Conservation (phyloP, 2,329 filamentous ascomycete genomes). For the Aotearoamyces nothofagi region DNA sequence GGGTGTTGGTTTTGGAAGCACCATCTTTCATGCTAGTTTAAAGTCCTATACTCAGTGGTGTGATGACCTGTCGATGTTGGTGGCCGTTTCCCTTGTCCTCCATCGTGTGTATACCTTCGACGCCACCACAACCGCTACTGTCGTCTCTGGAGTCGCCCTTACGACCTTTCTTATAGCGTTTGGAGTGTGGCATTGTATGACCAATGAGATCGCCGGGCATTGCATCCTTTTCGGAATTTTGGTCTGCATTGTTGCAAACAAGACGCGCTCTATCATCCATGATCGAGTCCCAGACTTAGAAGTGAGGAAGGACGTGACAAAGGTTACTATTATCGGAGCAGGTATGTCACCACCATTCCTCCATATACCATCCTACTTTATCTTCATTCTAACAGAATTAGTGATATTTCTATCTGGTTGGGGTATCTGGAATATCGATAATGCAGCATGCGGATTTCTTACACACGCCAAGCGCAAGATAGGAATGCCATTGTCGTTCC, state of each 20-base stretch:
- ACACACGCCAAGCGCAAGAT: conserved; percentile 27
- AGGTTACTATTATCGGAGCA: conserved; percentile 12
- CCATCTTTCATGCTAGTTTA: conserved; percentile 26
- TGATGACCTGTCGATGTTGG: conserved; percentile 45
- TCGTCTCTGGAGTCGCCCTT: conserved; percentile 25
- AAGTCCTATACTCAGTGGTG: conserved; percentile 31
- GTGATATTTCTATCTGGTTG: neutral
- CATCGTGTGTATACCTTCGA: conserved; percentile 31
- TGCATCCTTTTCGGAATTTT: conserved; percentile 13
- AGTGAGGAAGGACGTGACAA: conserved; percentile 12
- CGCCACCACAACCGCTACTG: conserved; percentile 23
- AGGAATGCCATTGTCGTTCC: conserved; percentile 37
- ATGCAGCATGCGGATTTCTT: conserved; percentile 33
- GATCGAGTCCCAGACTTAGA: conserved; percentile 9
- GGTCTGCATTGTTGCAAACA: conserved; percentile 10
- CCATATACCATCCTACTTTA: neutral
- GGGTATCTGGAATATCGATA: conserved; percentile 40
- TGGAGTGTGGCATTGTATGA: conserved; percentile 22
- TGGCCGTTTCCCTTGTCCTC: conserved; percentile 34
- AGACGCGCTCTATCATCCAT: conserved; percentile 15
- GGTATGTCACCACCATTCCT: conserved; percentile 6
- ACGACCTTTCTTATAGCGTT: conserved; percentile 24
- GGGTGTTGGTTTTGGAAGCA: conserved; percentile 25
- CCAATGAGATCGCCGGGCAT: conserved; percentile 14
- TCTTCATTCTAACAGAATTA: neutral